Evolutionary conservation across 768 basidiomycete genomes (phyloP).

Genomic region (Suillus cothurnatus): DNA sequence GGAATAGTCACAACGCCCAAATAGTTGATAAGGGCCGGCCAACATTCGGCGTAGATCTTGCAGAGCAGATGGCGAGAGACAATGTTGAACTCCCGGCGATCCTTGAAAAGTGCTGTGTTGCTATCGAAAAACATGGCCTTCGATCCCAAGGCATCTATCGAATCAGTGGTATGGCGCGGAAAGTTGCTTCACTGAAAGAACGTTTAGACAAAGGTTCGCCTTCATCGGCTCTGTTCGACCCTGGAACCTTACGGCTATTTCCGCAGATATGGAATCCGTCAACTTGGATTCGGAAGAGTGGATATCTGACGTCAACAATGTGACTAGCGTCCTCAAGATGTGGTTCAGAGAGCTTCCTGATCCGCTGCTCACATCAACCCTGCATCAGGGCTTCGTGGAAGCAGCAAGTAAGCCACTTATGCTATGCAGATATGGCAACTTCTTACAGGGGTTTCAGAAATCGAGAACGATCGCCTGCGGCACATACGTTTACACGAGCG

Average conservation of each 20-base stretch:
- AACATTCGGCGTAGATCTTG: conserved; percentile 93
- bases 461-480: conserved; percentile 91
- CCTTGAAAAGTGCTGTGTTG: conserved; percentile 84
- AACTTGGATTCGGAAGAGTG: conserved; percentile 89
- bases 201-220: conserved; percentile 79
- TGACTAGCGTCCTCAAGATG: conserved; percentile 91
- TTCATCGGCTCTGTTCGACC: background rate
- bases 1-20: conserved; percentile 31
- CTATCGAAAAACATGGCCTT: conserved; percentile 90
- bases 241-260: conserved; percentile 23
- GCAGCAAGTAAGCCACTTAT: conserved; percentile 75
- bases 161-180: conserved; percentile 87
- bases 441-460: conserved; percentile 47
- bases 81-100: conserved; percentile 87
- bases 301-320: conserved; percentile 93
- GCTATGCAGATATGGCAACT: background rate
- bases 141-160: conserved; percentile 89
- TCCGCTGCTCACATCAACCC: conserved; percentile 78
- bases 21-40: conserved; percentile 64
- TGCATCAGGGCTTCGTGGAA: conserved; percentile 94
- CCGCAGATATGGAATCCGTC: conserved; percentile 78
- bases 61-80: conserved; percentile 93
- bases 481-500: conserved; percentile 97
- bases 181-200: conserved; percentile 81
- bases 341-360: conserved; percentile 98